These are phyloP conservation scores for Eruca vesicaria DNA, from an alignment of 441 rosid genomes.

Conservation along the genomic window DNA sequence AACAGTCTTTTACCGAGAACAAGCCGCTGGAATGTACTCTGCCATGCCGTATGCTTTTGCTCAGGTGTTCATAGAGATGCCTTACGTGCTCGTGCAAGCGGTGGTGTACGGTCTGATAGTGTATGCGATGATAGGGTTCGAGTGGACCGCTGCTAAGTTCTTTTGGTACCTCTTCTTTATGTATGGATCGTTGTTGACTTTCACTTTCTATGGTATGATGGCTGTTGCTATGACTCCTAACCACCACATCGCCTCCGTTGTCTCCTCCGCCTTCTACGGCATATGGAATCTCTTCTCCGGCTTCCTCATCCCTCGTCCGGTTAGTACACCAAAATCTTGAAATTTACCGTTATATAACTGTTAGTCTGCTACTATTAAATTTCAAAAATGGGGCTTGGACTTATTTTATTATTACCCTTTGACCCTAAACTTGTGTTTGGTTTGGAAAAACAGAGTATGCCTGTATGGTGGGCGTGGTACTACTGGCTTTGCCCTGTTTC, in stretches of 20 bases:
- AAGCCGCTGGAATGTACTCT: conserved; percentile 91
- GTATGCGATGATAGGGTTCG: conserved; percentile 70
- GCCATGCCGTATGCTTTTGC: conserved; percentile 85
- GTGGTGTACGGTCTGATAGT: conserved; percentile 48
- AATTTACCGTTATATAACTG: background rate
- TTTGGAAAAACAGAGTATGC: conserved; percentile 58
- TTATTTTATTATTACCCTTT: background rate
- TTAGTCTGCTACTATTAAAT: background rate
- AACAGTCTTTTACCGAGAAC: conserved; percentile 78
- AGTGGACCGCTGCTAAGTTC: conserved; percentile 59
- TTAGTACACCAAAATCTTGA: conserved; percentile 21
- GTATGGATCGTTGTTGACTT: conserved; percentile 64
- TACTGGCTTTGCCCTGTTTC: conserved; percentile 69
- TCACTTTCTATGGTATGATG: conserved; percentile 83
- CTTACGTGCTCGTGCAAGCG: conserved; percentile 55
- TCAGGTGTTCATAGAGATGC: conserved; percentile 69
- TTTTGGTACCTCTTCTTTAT: conserved; percentile 74
- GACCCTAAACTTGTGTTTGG: background rate
- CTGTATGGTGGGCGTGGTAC: conserved; percentile 92
- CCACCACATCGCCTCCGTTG: conserved; percentile 55
- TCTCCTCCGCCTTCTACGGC: conserved; percentile 50
- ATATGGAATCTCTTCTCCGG: conserved; percentile 80
- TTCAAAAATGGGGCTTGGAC: background rate
- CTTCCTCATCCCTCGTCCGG: conserved; percentile 66
- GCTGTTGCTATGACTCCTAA: conserved; percentile 68